Base-by-base conservation (phyloP, 345 rosid genomes). In the Salix viminalis region DNA sequence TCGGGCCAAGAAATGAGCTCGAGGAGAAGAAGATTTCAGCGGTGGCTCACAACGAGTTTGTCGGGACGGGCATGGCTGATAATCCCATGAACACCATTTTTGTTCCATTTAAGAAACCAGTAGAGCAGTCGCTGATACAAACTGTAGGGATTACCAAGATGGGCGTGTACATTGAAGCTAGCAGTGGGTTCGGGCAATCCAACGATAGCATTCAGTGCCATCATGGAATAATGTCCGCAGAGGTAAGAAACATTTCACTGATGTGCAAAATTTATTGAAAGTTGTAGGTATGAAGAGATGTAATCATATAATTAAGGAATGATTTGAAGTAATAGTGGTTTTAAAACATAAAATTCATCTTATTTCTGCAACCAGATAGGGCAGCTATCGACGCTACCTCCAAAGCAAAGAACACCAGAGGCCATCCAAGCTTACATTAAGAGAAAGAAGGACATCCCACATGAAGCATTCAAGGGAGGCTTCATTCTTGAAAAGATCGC, bases 161-260 rank as follows among this genome's bases (percentile, higher is more conserved):
- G 70, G 99, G 98, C 56, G 97, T 94, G 50, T 96, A 91, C 78
- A 85, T 96, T 76, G 99, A 96, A 88, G 92, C 92, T 44, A 96
- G 99, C 86, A 87, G 97, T 52, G 97, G 99, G 65, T 96, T 87
- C 79, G 94, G 99, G 0, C 91, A 93, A 73, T 90, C 97, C 2
- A 58, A 60, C 7, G 90, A 90, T 64, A 94, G 97, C 81, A 91
- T 96, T 77, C 88, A 60, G 11, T 91, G 97, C 76, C 89, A 92
- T 76, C 97, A 91, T 70, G 98, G 98, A 44, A 84, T 96, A 50
- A 69, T 87, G 86, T 96, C 97, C 0, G 90, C 91, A 1, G 95
- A 96, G 96, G 99, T 96, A 86, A 71, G 76, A 9, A 56, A n/a
- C 14, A 56, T n/a, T 56, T 3, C 61, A 12, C 15, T 42, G 48